A percentile compares a stretch with the other conserved stretches of the same genome.
Evolutionary conservation across 2,329 filamentous ascomycete genomes (phyloP).

Genomic region (Neonectria coccinea): DNA sequence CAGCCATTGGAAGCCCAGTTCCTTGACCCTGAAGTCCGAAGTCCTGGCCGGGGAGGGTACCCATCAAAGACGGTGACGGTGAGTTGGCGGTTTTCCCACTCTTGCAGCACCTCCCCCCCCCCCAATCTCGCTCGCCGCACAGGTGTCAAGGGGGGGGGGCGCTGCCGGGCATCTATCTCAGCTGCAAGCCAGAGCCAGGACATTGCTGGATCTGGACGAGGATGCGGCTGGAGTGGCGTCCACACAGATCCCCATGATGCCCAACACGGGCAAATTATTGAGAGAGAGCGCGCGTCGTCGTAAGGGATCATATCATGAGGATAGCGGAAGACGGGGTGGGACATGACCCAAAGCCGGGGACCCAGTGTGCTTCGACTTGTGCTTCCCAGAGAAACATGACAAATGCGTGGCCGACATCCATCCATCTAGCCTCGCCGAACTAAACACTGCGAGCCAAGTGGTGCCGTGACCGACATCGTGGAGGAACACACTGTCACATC

Average conservation of each 20-base stretch:
- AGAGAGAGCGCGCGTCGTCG: not conserved
- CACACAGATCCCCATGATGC: not conserved
- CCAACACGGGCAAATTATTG: not conserved
- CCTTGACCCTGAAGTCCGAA: slow-evolving; percentile 6
- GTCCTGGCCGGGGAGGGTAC: too few species aligned
- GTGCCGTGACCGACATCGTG: not conserved
- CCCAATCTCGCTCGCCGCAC: not conserved
- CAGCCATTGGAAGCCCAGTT: slow-evolving; percentile 1
- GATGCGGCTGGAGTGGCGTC: not conserved
- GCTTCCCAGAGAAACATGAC: not conserved
- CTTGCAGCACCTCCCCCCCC: too few species aligned
- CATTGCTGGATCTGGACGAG: not conserved
- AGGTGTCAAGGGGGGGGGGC: not conserved
- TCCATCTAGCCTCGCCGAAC: not conserved
- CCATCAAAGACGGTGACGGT: not conserved
- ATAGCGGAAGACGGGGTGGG: not conserved
- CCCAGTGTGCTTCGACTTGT: too few species aligned
- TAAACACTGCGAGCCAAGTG: not conserved
- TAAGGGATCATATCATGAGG: not conserved
- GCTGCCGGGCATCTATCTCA: not conserved
- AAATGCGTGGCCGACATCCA: slow-evolving; percentile 4
- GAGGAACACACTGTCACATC: not conserved
- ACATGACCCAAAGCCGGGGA: not conserved
- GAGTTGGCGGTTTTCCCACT: slow-evolving; percentile 1
- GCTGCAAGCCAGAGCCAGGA: not conserved